Percentiles rank a stretch among this genome's conserved stretches.
Evolutionary conservation across 23 red algal genomes (phyloP).

Genomic region (Gracilaria vermiculophylla): DNA sequence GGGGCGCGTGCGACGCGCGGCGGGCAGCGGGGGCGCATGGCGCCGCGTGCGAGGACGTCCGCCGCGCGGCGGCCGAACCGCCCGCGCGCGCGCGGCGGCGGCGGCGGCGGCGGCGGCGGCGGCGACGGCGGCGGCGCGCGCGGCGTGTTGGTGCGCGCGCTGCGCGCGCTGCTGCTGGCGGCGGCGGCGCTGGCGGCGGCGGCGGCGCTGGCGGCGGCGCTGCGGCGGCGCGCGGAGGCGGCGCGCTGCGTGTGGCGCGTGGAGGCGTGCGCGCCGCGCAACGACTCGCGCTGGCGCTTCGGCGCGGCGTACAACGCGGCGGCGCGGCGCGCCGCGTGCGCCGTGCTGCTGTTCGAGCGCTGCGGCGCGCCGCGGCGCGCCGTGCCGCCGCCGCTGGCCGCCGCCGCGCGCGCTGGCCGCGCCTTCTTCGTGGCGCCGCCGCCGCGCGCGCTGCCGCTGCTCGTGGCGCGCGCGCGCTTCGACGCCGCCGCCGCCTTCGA

Average conservation of each 20-base stretch:
- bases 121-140: not conserved
- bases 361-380: not conserved
- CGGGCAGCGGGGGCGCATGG: too few species aligned
- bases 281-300: slow-evolving; percentile 33
- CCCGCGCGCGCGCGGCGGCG: not conserved
- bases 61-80: not conserved
- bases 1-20: too few species aligned
- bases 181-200: not conserved
- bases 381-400: not conserved
- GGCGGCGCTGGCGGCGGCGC: too few species aligned
- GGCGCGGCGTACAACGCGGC: slow-evolving; percentile 70
- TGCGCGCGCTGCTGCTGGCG: not conserved
- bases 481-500: not conserved
- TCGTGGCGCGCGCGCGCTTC: slow-evolving; percentile 22
- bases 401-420: not conserved
- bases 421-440: not conserved
- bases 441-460: not conserved
- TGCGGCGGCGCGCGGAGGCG: not conserved
- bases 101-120: not conserved
- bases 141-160: too few species aligned
- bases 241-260: not conserved
- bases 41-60: too few species aligned
- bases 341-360: slow-evolving; percentile 1
- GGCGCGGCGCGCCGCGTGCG: not conserved
- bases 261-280: not conserved